phyloP scores from a whole-genome alignment of 148 eudicot species.

The Vaccinium corymbosum region DNA sequence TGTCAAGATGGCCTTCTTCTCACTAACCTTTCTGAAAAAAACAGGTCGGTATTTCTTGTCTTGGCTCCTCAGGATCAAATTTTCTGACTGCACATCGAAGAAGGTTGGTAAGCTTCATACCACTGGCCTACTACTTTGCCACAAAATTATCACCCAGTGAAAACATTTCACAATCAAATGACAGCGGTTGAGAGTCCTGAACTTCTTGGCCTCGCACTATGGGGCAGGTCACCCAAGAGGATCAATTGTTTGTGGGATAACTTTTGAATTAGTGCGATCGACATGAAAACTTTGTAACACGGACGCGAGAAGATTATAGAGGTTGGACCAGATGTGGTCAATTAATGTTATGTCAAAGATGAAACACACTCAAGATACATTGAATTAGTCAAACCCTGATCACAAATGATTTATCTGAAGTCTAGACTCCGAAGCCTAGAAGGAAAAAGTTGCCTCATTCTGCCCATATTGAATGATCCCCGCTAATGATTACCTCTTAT shows the following conservation, averaged over 20 bases:
- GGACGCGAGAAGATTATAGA: background rate
- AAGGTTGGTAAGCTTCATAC: background rate
- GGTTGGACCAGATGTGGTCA: background rate
- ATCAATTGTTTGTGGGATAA: background rate
- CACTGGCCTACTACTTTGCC: background rate
- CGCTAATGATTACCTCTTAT: background rate
- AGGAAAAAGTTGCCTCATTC: background rate
- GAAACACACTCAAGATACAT: background rate
- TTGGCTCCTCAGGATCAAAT: constrained; percentile 58
- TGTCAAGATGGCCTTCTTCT: background rate
- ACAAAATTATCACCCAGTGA: background rate
- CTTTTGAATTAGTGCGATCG: background rate
- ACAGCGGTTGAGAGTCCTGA: background rate
- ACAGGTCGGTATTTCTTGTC: constrained; percentile 63
- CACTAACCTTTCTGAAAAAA: constrained; percentile 80
- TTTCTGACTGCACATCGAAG: constrained; percentile 57
- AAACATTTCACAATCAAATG: background rate
- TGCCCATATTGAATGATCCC: background rate
- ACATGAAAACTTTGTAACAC: background rate
- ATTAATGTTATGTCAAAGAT: background rate
- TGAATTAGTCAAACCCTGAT: background rate
- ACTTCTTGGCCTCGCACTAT: background rate
- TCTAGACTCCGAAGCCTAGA: background rate
- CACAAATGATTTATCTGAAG: background rate
- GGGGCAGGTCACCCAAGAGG: background rate